Evolutionary conservation across 768 basidiomycete genomes (phyloP).

Genomic region (Amanita rubescens): DNA sequence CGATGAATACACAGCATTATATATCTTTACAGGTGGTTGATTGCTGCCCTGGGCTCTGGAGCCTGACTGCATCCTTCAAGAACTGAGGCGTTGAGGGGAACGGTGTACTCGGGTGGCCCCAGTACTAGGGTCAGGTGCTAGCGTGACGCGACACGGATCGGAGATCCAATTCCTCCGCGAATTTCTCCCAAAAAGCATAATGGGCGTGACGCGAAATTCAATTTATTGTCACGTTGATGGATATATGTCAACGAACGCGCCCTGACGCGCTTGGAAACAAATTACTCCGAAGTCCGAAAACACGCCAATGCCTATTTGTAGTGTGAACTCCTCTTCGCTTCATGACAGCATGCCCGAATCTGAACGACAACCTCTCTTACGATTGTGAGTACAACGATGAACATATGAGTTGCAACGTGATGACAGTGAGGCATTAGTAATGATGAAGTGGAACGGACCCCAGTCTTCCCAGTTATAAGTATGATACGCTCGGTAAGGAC

Average conservation of each 20-base stretch:
- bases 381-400: conserved; percentile 24
- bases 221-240: neutral
- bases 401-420: conserved; percentile 1
- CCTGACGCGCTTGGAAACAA: neutral
- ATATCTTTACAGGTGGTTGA: conserved; percentile 70
- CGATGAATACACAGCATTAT: conserved; percentile 89
- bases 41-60: conserved; percentile 33
- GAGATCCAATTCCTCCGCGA: conserved; percentile 18
- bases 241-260: neutral
- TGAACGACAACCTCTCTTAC: conserved; percentile 37
- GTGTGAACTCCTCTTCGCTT: neutral
- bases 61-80: conserved; percentile 39
- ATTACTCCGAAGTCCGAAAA: neutral
- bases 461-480: conserved; percentile 78
- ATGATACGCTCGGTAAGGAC: conserved; percentile 52
- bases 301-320: neutral
- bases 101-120: conserved; percentile 18
- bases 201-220: neutral
- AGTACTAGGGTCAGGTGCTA: conserved; percentile 25
- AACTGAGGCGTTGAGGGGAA: conserved; percentile 20
- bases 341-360: conserved; percentile 32
- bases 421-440: conserved; percentile 16
- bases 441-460: conserved; percentile 48
- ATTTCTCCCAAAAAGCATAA: neutral
- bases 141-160: conserved; percentile 34